Percentiles rank a stretch among this genome's conserved stretches.
Evolutionary conservation across 1,139 yeast genomes (phyloP).

Genomic region (Hemisphaericaspora lyxosophila): DNA sequence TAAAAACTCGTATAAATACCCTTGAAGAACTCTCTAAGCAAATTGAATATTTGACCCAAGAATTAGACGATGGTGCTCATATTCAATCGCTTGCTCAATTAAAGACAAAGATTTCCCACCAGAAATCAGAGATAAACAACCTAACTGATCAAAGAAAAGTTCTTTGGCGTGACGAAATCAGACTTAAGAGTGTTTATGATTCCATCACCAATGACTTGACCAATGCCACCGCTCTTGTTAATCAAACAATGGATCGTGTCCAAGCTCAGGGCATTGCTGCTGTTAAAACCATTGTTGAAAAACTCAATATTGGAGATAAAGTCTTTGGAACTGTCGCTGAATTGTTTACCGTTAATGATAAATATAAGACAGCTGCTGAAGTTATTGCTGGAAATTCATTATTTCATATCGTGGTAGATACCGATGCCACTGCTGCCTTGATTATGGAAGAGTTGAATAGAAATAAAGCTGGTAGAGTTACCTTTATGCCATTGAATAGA

Average conservation of each 20-base stretch:
- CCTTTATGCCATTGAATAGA: conserved; percentile 86
- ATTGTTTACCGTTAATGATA: conserved; percentile 74
- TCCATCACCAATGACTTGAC: conserved; percentile 56
- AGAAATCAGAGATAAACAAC: conserved; percentile 42
- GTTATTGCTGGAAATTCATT: conserved; percentile 85
- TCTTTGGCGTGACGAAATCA: conserved; percentile 80
- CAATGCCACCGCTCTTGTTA: conserved; percentile 57
- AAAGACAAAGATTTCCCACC: conserved; percentile 32
- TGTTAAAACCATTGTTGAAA: conserved; percentile 58
- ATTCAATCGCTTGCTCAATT: conserved; percentile 25
- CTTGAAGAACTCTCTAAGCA: conserved; percentile 32
- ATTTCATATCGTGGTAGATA: conserved; percentile 87
- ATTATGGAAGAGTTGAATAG: conserved; percentile 77
- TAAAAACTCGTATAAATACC: conserved; percentile 19
- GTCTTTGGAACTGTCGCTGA: conserved; percentile 89
- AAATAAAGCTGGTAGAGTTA: conserved; percentile 75
- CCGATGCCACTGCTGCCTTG: conserved; percentile 76
- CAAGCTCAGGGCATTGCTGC: conserved; percentile 70
- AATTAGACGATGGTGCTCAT: conserved; percentile 25
- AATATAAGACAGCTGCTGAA: conserved; percentile 83
- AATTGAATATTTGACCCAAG: conserved; percentile 36
- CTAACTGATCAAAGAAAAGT: conserved; percentile 67
- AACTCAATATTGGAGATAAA: conserved; percentile 52
- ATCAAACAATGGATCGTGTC: conserved; percentile 73
- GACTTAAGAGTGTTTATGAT: conserved; percentile 53